Conservation (phyloP, 768 basidiomycete species). For the Leucosporidium creatinivorum region DNA sequence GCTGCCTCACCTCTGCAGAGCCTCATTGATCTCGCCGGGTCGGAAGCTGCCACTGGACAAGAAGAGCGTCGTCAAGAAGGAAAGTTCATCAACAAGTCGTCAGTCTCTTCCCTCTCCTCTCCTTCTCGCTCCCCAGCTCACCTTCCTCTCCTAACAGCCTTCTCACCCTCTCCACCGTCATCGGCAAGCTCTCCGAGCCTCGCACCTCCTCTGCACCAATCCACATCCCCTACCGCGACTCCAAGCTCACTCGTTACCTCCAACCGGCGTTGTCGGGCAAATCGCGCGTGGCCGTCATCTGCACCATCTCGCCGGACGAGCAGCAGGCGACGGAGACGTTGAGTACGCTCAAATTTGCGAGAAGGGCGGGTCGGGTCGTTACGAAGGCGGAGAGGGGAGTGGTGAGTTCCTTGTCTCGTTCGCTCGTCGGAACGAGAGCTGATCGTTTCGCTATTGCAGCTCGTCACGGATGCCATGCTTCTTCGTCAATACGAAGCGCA, state of each 20-base stretch:
- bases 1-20: conserved; percentile 49
- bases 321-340: conserved; percentile 73
- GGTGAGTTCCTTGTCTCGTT: conserved; percentile 42
- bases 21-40: conserved; percentile 91
- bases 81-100: conserved; percentile 76
- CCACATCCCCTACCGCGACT: conserved; percentile 90
- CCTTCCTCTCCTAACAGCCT: conserved; percentile 49
- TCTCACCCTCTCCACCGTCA: conserved; percentile 85
- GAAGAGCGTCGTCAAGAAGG: conserved; percentile 95
- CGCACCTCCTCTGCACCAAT: conserved; percentile 42
- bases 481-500: conserved; percentile 91
- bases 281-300: conserved; percentile 90
- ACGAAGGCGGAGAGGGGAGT: conserved; percentile 36
- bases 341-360: conserved; percentile 84
- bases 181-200: conserved; percentile 83
- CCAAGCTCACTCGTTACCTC: conserved; percentile 68
- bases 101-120: conserved; percentile 12
- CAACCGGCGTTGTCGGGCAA: conserved; percentile 93
- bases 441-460: conserved; percentile 43
- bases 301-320: conserved; percentile 83
- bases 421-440: too few relatives aligned
- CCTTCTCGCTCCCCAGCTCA: neutral
- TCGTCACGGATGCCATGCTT: conserved; percentile 82
- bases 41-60: conserved; percentile 90
- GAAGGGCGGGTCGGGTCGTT: conserved; percentile 81